A percentile compares a stretch with the other conserved stretches of the same genome.
Evolutionary conservation across 495 filamentous ascomycete species (phyloP).

Genomic region (Hyaloscypha hepaticicola): DNA sequence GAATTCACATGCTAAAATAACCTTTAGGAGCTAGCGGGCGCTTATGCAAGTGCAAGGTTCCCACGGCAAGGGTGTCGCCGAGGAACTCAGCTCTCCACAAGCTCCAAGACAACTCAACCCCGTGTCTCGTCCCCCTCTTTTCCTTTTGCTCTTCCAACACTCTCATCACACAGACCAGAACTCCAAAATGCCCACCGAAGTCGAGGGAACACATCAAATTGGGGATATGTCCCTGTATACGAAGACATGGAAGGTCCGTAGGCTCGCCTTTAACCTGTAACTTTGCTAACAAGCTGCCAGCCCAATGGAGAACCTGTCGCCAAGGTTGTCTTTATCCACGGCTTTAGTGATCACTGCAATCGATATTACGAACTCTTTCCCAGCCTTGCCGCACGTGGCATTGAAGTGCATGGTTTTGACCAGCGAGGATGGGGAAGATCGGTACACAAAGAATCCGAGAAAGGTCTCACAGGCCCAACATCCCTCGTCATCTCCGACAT

Average conservation of each 20-base stretch:
- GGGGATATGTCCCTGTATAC: constrained; percentile 69
- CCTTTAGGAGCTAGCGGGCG: neutral
- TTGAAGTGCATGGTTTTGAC: constrained; percentile 73
- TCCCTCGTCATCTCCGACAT: constrained; percentile 71
- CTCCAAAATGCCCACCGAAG: constrained; percentile 43
- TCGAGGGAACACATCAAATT: constrained; percentile 51
- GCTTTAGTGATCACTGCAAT: constrained; percentile 85
- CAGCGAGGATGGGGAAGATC: constrained; percentile 69
- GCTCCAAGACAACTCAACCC: too few species aligned
- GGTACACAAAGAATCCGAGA: constrained; percentile 46
- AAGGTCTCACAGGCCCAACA: constrained; percentile 71
- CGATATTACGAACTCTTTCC: constrained; percentile 69
- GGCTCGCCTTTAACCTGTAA: neutral
- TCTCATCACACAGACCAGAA: neutral
- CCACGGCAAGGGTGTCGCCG: too few species aligned
- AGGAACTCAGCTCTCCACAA: too few species aligned
- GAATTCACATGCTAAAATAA: neutral
- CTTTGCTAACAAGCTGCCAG: constrained; percentile 14
- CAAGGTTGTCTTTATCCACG: constrained; percentile 76
- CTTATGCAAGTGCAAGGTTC: too few species aligned
- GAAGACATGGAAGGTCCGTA: constrained; percentile 80
- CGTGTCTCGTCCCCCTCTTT: neutral
- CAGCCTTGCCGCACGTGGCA: constrained; percentile 63
- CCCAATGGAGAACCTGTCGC: constrained; percentile 45
- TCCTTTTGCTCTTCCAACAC: neutral